Evolutionary conservation across 2,329 filamentous ascomycete genomes (phyloP).

Genomic region (Metarhizium robertsii): DNA sequence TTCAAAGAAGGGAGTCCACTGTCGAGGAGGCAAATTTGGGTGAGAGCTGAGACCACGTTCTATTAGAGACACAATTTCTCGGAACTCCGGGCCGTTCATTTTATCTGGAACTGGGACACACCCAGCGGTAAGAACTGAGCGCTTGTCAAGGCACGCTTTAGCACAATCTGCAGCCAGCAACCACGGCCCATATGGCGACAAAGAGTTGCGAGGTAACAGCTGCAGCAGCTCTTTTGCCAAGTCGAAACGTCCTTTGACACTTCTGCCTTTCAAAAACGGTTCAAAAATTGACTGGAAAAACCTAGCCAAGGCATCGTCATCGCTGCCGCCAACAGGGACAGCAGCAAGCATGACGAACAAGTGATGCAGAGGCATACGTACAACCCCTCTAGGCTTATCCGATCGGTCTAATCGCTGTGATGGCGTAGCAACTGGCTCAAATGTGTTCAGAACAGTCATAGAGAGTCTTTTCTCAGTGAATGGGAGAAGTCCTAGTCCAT

Average conservation of each 20-base stretch:
- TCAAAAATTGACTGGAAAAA: slow-evolving; percentile 44
- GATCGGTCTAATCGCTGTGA: slow-evolving; percentile 48
- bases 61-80: slow-evolving; percentile 59
- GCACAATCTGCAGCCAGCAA: slow-evolving; percentile 39
- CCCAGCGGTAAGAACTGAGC: not conserved
- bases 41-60: slow-evolving; percentile 47
- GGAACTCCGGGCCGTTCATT: slow-evolving; percentile 58
- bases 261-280: slow-evolving; percentile 48
- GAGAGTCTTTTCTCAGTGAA: slow-evolving; percentile 54
- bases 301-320: slow-evolving; percentile 34
- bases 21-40: slow-evolving; percentile 34
- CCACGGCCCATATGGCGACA: slow-evolving; percentile 42
- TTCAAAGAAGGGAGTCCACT: slow-evolving; percentile 48
- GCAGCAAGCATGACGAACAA: slow-evolving; percentile 53
- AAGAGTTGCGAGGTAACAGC: slow-evolving; percentile 33
- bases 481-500: slow-evolving; percentile 46
- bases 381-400: slow-evolving; percentile 38
- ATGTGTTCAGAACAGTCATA: slow-evolving; percentile 42
- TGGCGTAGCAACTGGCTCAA: slow-evolving; percentile 57
- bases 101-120: slow-evolving; percentile 20
- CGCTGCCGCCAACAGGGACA: slow-evolving; percentile 34
- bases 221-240: slow-evolving; percentile 43
- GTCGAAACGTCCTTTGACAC: slow-evolving; percentile 31
- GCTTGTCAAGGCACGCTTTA: slow-evolving; percentile 29
- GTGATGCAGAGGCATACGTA: slow-evolving; percentile 55